Base-by-base conservation (phyloP, 2,329 filamentous ascomycete genomes). In the Penicillium aurantiogriseum region DNA sequence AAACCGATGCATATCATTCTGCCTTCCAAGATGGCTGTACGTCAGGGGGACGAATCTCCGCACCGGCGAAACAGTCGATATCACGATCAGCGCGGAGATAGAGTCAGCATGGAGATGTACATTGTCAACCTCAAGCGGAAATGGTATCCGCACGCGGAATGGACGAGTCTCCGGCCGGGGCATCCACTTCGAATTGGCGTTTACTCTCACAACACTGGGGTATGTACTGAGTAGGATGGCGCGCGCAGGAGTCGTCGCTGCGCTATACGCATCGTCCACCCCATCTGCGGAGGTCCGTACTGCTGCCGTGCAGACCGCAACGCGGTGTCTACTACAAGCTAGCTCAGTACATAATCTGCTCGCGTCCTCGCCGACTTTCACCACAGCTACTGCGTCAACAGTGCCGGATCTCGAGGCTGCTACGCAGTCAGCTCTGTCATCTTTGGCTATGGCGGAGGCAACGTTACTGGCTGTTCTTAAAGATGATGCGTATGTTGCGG, bases 391-490 rank as follows among this genome's bases (percentile, higher is more conserved):
- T 7, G 50, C 51, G 1, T 62, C 61, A 0, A 31, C 63, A 4
- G 61, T 72, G 2, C 69, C 74, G 4, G 81, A 90, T 54, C 79
- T 84, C 5, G 75, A 77, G 51, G 63, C 72, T 9, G 69, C 69
- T 4, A 74, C 74, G 9, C 79, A 80, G 61, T 70, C 71, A 0
- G 77, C 77, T 7, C 66, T 81, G 4, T 69, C 77, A 2, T 73
- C 75, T 11, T 80, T 97, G 3, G 86, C 91, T 0, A 81, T 94
- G 33, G 91, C 92, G 2, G 93, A 97, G 75, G 92, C 92, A 0
- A 97, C 92, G 0, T 82, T 97, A 1, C 83, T 97, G 1, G 91
- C 91, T 0, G 91, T 97, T 0, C 74, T 96, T 49, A 97, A 97
- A 67, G 93, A 97, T 70, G 94, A 99, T 69, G 92, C 93, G 0